phyloP scores from a whole-genome alignment of 352 stramenopile genomes.

The Peronospora destructor region DNA sequence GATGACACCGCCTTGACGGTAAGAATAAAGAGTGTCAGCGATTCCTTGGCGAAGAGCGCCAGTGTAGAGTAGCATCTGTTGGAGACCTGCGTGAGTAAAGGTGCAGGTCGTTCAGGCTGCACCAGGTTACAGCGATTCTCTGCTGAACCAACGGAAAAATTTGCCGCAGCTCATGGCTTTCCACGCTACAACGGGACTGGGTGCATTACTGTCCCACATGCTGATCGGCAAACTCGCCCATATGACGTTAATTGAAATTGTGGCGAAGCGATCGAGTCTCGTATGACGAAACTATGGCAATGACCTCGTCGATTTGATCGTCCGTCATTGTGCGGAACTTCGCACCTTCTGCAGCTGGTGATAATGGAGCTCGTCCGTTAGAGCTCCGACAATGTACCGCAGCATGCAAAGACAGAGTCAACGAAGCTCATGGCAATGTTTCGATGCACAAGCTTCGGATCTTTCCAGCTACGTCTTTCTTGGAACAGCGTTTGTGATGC shows the following conservation, averaged over 20 bases:
- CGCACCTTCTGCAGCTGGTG: conserved; percentile 64
- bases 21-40: conserved; percentile 67
- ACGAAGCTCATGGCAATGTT: no score
- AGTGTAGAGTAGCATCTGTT: conserved; percentile 79
- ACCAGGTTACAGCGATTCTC: no score
- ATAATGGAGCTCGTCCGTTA: conserved; percentile 55
- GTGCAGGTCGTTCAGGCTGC: conserved; percentile 29
- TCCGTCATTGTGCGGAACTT: conserved; percentile 60
- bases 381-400: conserved; percentile 60
- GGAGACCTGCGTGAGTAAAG: conserved; percentile 59
- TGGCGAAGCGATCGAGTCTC: conserved; percentile 69
- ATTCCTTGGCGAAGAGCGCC: conserved; percentile 66
- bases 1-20: conserved; percentile 41
- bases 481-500: no score
- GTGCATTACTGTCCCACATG: conserved; percentile 47
- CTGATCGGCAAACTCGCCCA: conserved; percentile 62
- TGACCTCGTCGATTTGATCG: conserved; percentile 71
- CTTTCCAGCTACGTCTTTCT: no score
- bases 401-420: conserved; percentile 79
- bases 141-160: no score
- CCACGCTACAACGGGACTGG: conserved; percentile 1
- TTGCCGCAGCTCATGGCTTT: no score
- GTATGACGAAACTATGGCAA: conserved; percentile 80
- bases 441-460: no score
- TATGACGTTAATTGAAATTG: conserved; percentile 53